Base-by-base conservation (phyloP, 148 eudicot species). In the Agrostemma githago region DNA sequence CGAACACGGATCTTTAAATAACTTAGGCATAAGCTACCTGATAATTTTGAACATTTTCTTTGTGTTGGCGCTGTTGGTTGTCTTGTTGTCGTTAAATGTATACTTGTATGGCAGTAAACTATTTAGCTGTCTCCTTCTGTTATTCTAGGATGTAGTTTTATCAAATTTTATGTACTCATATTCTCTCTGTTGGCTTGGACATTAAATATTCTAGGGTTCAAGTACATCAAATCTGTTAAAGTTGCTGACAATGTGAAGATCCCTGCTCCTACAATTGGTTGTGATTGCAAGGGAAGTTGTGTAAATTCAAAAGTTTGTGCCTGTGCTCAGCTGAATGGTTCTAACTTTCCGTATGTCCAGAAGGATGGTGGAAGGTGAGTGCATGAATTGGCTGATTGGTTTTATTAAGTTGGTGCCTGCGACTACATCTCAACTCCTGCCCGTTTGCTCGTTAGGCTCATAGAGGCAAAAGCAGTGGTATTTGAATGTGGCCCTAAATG, bases 401-500 rank as follows among this genome's bases (percentile, higher is more conserved):
- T 51, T 70, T 40, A 53, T 5, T 70, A 60, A 51, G 5, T 5
- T 69, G 15, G 60, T 21, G 53, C 54, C 2, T 2, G 3, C 43
- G 12, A 7, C 17, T 3, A 66, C 5, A 64, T 57, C 16, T n/a
- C 9, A 60, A 54, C 8, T 60, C 11, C 5, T 59, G 42, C 41
- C 4, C 62, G 67, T 64, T 66, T 70, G 19, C 14, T 64, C 40
- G 71, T 41, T 83, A 92, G 98, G 83, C 84, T 95, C 1, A 78
- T 95, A 77, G 98, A 92, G 78, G 93, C 98, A 0, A 90, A 87
- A 74, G 92, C 86, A 48, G 88, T 95, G 56, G 93, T 95, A 0
- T 95, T 92, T 79, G 98, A 95, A 74, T 95, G 98, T 64, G 96
- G 97, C 42, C 92, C 93, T 42, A 87, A 90, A 65, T 95, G 98